Evolutionary conservation across 352 stramenopile species (phyloP).

Genomic region (Phytophthora constricta): DNA sequence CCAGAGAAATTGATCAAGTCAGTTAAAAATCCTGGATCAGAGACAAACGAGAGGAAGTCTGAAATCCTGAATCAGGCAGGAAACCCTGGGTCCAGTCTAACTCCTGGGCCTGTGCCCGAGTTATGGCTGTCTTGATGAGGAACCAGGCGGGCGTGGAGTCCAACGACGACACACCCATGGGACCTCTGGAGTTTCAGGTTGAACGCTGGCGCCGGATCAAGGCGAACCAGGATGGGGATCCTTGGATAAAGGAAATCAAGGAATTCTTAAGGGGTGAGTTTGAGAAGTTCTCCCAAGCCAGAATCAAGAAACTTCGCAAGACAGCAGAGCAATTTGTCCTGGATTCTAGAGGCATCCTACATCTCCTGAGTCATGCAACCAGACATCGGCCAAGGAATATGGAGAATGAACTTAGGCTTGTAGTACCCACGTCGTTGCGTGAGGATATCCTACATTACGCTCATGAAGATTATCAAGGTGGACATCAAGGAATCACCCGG

Average conservation of each 20-base stretch:
- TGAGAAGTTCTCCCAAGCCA: not conserved
- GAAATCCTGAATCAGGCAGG: not conserved
- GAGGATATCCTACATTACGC: not conserved
- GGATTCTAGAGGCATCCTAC: not conserved
- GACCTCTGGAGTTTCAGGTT: not conserved
- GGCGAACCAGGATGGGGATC: not conserved
- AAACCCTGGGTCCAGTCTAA: not conserved
- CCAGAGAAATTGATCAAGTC: not conserved
- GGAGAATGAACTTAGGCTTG: not conserved
- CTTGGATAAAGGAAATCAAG: not conserved
- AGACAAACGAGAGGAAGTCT: too few relatives aligned
- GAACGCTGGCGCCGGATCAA: not conserved
- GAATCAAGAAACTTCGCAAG: not conserved
- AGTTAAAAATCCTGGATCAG: not conserved
- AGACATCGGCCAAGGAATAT: not conserved
- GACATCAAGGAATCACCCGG: not conserved
- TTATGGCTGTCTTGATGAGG: not conserved
- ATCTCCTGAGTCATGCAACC: not conserved
- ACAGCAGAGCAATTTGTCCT: not conserved
- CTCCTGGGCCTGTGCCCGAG: too few relatives aligned
- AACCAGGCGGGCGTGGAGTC: not conserved
- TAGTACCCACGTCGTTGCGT: not conserved
- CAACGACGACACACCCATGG: not conserved
- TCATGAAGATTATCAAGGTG: not conserved
- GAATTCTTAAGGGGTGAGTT: not conserved